Conservation (phyloP, 129 eudicot species). For the Pittosporum tobira region DNA sequence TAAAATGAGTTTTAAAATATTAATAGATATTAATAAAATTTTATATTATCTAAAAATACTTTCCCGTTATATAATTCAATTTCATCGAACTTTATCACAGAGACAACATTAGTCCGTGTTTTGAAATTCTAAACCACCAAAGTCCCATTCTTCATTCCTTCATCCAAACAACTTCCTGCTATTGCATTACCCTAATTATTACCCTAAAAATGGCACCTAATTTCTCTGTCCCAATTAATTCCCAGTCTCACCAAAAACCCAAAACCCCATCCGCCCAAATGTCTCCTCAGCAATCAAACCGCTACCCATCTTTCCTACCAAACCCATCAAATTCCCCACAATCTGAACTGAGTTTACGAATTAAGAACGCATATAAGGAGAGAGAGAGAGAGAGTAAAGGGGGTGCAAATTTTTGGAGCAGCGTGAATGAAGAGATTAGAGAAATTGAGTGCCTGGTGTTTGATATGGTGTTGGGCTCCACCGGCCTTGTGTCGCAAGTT, state of each 20-base stretch:
- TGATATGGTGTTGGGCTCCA: conserved; percentile 56
- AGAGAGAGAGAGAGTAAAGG: conserved; percentile 27
- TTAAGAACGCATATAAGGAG: conserved; percentile 61
- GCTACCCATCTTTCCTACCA: conserved; percentile 4
- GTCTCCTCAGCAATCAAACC: conserved; percentile 12
- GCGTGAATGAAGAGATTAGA: conserved; percentile 71
- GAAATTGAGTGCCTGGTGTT: conserved; percentile 87
- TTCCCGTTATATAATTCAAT: too few species aligned
- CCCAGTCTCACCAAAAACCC: conserved; percentile 11
- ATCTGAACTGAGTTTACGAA: conserved; percentile 49
- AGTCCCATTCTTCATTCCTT: background rate
- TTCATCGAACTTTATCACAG: too few species aligned
- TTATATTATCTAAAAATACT: too few species aligned
- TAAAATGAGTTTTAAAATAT: too few species aligned
- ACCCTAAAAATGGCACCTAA: too few species aligned
- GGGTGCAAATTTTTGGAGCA: conserved; percentile 28
- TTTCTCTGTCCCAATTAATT: conserved; percentile 27
- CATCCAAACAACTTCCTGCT: background rate
- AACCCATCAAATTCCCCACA: background rate
- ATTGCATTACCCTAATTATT: background rate
- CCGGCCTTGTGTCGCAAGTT: conserved; percentile 78
- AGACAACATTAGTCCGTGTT: too few species aligned
- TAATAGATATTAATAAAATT: too few species aligned
- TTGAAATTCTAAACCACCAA: background rate
- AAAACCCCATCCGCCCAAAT: conserved; percentile 13